These are phyloP conservation scores for Poa annua DNA, from an alignment of 176 grass and related monocot species.

Conservation along the genomic window DNA sequence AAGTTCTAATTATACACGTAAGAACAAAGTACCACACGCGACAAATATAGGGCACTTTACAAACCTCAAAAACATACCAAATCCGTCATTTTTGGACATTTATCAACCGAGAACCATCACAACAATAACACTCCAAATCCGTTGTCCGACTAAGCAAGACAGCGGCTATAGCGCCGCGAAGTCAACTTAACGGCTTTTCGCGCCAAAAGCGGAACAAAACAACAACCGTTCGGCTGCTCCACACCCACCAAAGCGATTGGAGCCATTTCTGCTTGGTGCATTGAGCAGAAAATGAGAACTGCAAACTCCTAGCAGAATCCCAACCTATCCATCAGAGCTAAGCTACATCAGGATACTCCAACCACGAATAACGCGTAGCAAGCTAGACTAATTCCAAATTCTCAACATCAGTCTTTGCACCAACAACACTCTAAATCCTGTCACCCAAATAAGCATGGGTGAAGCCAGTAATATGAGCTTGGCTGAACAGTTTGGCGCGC, in stretches of 20 bases:
- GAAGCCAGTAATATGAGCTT: constrained; percentile 20
- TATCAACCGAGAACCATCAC: background rate
- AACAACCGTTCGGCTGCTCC: background rate
- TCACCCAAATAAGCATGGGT: background rate
- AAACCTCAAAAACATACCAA: background rate
- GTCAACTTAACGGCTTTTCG: background rate
- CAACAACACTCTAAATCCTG: background rate
- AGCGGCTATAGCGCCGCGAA: background rate
- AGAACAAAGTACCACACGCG: constrained; percentile 24
- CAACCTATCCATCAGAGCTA: background rate
- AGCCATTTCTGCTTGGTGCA: constrained; percentile 6
- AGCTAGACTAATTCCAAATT: background rate
- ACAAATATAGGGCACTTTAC: background rate
- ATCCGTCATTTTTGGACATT: background rate
- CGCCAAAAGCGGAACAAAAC: background rate
- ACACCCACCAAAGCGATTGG: background rate
- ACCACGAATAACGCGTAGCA: background rate
- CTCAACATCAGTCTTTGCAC: too few species aligned
- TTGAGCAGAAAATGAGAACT: constrained; percentile 1
- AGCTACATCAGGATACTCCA: background rate
- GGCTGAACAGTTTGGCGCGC: background rate
- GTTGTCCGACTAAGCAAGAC: background rate
- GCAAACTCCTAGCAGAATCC: background rate
- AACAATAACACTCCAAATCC: background rate
- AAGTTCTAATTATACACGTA: background rate